A percentile compares a stretch with the other conserved stretches of the same genome.
Evolutionary conservation across 2,329 filamentous ascomycete genomes (phyloP).

Genomic region (Hypoxylon sp.): DNA sequence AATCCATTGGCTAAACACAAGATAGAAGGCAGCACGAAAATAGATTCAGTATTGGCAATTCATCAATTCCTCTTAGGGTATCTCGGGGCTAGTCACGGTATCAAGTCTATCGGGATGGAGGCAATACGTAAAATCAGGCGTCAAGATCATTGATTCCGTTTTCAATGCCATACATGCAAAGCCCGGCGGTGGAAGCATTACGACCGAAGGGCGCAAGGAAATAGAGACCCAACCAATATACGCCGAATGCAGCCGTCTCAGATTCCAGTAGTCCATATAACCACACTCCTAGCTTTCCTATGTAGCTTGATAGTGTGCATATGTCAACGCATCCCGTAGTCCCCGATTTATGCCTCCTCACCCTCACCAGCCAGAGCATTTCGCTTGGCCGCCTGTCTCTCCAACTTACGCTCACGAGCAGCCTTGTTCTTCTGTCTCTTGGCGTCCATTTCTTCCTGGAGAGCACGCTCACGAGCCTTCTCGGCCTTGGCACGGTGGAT

Average conservation of each 20-base stretch:
- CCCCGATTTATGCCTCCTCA: constrained; percentile 65
- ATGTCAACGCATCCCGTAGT: constrained; percentile 48
- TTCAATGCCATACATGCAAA: constrained; percentile 70
- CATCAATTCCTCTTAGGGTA: neutral
- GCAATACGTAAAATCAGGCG: constrained; percentile 32
- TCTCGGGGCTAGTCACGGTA: constrained; percentile 5
- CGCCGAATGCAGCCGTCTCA: constrained; percentile 60
- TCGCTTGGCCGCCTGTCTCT: constrained; percentile 93
- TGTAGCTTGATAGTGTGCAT: constrained; percentile 50
- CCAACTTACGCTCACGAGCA: constrained; percentile 96
- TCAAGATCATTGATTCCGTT: constrained; percentile 66
- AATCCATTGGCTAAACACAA: no score
- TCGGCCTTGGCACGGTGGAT: constrained; percentile 99
- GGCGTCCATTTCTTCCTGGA: constrained; percentile 99
- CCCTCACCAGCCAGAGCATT: constrained; percentile 84
- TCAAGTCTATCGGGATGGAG: neutral
- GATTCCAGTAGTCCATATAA: constrained; percentile 52
- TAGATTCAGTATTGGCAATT: neutral
- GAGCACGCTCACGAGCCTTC: constrained; percentile 93
- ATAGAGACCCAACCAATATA: constrained; percentile 65
- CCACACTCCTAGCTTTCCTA: constrained; percentile 49
- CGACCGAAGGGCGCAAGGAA: constrained; percentile 54
- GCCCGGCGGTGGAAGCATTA: constrained; percentile 53
- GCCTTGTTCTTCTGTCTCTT: constrained; percentile 99
- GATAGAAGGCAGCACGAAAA: no score